Evolutionary conservation across 192 early-diverging fungal species (phyloP), one percentile per base, ranked within the genome.

Genomic region (Coemansia sp.): DNA sequence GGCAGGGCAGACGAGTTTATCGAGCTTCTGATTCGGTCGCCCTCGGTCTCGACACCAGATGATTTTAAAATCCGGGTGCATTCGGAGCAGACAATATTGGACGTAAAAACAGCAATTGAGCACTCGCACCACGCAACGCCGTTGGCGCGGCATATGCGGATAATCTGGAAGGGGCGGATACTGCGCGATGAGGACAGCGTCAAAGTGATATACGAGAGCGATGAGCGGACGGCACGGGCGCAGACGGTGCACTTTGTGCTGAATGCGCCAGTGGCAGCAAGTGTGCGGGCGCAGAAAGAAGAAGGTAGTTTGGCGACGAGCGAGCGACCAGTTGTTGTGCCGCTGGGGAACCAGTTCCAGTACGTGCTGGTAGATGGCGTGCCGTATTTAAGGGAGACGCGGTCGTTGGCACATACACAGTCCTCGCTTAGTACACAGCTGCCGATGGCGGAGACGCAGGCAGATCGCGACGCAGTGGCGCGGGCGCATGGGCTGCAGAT

Each of bases 151-250:
- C 52, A 66, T n/a, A 79, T 79, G 76, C 70, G 76, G 17, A 50
- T 79, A 36, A 70, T 79, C 53, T 79, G 76, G 70, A 79, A 66
- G 52, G 76, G 76, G 5, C 66, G 76, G 49, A 57, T 73, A 17
- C 64, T 79, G 1, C 34, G 47, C 8, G 70, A 79, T 61, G 34
- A 25, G 34, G 59, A 55, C 34, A 3, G n/a, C 14, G 60, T 79
- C 1, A 44, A 24, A 4, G 24, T 44, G 28, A 24, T 72, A 6
- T 67, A 48, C 25, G 59, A 44, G 0, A 56, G 55, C 4, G 66
- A 60, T 5, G 51, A 51, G 23, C 18, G 24, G 15, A 59, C 46
- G 3, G 23, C 53, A 8, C 53, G 42, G 8, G 10, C 56, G 10
- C 66, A 68, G 57, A 68, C 72, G 11, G 42, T 77, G 38, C 74